Evolutionary conservation across 148 eudicot genomes (phyloP).

Genomic region (Spergularia bocconei): DNA sequence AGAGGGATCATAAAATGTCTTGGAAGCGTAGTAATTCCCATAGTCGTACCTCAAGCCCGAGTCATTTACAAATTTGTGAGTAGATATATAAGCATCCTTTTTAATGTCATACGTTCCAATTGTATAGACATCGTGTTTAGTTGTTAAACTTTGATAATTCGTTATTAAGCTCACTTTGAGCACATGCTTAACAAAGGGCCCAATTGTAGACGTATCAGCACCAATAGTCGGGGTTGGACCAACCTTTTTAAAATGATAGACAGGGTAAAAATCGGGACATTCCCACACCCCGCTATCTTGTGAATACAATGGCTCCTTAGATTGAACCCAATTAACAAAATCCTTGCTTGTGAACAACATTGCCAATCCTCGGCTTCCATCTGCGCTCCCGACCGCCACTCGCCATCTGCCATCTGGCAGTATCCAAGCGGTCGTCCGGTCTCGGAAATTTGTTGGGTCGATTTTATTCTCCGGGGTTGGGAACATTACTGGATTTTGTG

Average conservation of each 20-base stretch:
- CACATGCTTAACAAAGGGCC: conserved; percentile 38
- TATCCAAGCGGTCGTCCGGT: conserved; percentile 69
- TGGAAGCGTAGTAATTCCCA: conserved; percentile 66
- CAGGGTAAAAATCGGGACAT: conserved; percentile 65
- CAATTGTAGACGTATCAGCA: conserved; percentile 36
- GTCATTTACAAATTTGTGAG: conserved; percentile 30
- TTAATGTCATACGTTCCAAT: conserved; percentile 43
- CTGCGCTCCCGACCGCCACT: conserved; percentile 33
- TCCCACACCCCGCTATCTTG: conserved; percentile 63
- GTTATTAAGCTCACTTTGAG: conserved; percentile 48
- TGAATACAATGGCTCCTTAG: conserved; percentile 38
- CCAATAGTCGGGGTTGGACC: conserved; percentile 14
- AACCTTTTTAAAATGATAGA: conserved; percentile 5
- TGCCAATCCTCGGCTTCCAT: conserved; percentile 29
- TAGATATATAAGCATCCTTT: conserved; percentile 40
- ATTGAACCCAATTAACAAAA: conserved; percentile 41
- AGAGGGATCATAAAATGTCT: conserved; percentile 48
- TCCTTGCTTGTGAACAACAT: conserved; percentile 49
- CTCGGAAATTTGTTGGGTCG: conserved; percentile 39
- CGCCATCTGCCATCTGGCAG: conserved; percentile 40
- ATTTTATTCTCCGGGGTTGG: conserved; percentile 33
- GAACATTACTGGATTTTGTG: conserved; percentile 46
- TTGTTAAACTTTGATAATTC: background rate
- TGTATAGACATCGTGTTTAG: conserved; percentile 43
- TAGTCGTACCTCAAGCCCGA: conserved; percentile 50